These are phyloP conservation scores for Pilaira anomala DNA, from an alignment of 192 early-diverging fungal species.

Conservation along the genomic window DNA sequence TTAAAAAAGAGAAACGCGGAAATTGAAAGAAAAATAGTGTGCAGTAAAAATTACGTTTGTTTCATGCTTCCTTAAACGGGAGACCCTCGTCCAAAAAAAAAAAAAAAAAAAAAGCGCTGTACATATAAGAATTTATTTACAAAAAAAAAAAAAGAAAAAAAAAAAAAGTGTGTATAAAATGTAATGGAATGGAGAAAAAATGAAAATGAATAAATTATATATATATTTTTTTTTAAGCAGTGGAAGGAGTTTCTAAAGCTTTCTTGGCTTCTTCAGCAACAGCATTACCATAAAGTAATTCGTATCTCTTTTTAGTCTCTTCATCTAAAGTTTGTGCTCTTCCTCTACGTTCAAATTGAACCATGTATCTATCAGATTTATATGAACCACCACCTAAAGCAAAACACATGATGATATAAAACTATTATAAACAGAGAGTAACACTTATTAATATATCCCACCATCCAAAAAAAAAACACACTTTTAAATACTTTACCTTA, in stretches of 20 bases:
- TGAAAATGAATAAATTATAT: background rate
- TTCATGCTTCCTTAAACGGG: no score
- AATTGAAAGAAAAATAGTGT: no score
- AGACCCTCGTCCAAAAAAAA: background rate
- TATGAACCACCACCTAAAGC: conserved; percentile 40
- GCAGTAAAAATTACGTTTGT: no score
- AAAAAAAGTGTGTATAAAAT: background rate
- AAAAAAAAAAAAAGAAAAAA: conserved; percentile 4
- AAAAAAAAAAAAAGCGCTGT: background rate
- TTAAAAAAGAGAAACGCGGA: no score
- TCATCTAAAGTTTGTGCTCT: conserved; percentile 30
- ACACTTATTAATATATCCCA: background rate
- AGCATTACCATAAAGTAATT: conserved; percentile 30
- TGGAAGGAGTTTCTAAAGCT: background rate
- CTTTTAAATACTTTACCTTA: conserved; percentile 27
- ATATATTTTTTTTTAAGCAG: background rate
- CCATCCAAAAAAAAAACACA: background rate
- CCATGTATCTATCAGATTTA: conserved; percentile 39
- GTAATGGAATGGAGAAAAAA: no score
- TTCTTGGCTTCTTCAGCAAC: conserved; percentile 10
- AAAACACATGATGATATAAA: conserved; percentile 41
- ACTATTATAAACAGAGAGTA: no score
- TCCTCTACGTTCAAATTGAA: conserved; percentile 38
- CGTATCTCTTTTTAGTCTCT: conserved; percentile 29
- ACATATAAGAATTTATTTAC: background rate